Conservation (phyloP, 2,329 filamentous ascomycete genomes). For the Massarina eburnea region DNA sequence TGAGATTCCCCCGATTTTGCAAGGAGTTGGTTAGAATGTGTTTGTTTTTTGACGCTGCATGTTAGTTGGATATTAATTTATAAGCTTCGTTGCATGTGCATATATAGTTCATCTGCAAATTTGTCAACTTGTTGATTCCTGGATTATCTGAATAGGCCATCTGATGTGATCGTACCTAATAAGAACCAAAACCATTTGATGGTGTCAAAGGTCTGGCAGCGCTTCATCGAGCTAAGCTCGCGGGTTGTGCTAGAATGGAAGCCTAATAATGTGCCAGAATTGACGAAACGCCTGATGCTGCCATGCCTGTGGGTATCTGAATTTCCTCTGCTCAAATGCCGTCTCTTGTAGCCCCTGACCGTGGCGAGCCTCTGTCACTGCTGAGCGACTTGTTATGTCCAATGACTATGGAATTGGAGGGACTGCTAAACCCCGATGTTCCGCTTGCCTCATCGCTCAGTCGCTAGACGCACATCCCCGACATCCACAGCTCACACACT, state of each 20-base stretch:
- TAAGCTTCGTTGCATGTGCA: neutral
- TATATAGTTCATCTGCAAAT: slow-evolving; percentile 21
- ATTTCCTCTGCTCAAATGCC: neutral
- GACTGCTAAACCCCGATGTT: too few species aligned
- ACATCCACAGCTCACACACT: slow-evolving; percentile 95
- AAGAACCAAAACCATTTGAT: neutral
- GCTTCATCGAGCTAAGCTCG: too few species aligned
- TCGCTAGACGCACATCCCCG: slow-evolving; percentile 86
- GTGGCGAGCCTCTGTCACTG: too few species aligned
- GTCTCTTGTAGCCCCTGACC: neutral
- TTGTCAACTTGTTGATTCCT: neutral
- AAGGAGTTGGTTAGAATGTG: slow-evolving; percentile 2
- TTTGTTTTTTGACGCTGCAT: neutral
- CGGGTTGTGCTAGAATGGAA: too few species aligned
- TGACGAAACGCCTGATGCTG: neutral
- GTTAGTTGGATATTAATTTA: slow-evolving; percentile 6
- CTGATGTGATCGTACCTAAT: neutral
- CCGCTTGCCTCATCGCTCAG: slow-evolving; percentile 45
- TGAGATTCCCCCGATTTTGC: slow-evolving; percentile 6
- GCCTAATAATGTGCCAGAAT: neutral
- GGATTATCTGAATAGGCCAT: neutral
- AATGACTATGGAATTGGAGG: neutral
- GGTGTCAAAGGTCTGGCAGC: too few species aligned
- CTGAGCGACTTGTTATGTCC: neutral
- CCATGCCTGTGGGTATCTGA: slow-evolving; percentile 2